Conservation (phyloP, 78 protist genomes). For the slime mould (Dictyostelium discoideum) region dicty_2.7 NC_007088.5:7468001-7468500, state of each 20-base stretch:
- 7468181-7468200: constrained; percentile 36
- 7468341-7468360: neutral
- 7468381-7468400: neutral
- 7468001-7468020: neutral
- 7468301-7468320: neutral
- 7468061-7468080: neutral
- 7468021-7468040: neutral
- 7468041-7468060: neutral
- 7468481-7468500: constrained; percentile 8
- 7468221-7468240: constrained; percentile 29
- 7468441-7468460: constrained; percentile 3
- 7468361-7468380: neutral
- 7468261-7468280: neutral
- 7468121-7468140: constrained; percentile 41
- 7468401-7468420: neutral
- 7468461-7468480: neutral
- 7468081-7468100: constrained; percentile 28
- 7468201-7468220: constrained; percentile 53
- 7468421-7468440: neutral
- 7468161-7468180: constrained; percentile 41
- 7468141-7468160: constrained; percentile 49
- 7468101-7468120: constrained; percentile 13
- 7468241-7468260: neutral
- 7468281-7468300: neutral
- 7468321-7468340: neutral